These are phyloP conservation scores for Aspergillus eucalypticola DNA, from an alignment of 2,329 filamentous ascomycete genomes.

Conservation along the genomic window DNA sequence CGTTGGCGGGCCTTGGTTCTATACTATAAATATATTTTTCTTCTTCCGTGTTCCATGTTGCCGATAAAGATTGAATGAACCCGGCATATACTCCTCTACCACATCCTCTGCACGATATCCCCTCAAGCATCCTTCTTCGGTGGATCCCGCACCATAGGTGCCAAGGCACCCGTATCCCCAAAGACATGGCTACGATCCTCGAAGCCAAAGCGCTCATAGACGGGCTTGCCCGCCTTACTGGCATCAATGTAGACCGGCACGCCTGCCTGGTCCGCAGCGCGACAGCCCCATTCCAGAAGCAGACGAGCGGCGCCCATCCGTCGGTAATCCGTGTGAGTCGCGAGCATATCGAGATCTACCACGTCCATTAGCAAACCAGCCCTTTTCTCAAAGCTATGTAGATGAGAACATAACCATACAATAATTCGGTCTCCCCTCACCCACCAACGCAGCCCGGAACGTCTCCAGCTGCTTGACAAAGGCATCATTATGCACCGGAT, in stretches of 20 bases:
- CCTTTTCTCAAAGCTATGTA: no score
- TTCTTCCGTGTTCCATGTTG: no score
- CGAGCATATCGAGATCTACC: slow-evolving; percentile 16
- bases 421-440: slow-evolving; percentile 25
- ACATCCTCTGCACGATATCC: no score
- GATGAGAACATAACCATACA: slow-evolving; percentile 18
- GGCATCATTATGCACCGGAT: slow-evolving; percentile 16
- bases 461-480: slow-evolving; percentile 25
- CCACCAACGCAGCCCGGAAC: slow-evolving; percentile 26
- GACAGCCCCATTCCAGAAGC: slow-evolving; percentile 23
- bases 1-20: no score
- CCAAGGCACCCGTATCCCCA: background rate
- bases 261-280: slow-evolving; percentile 13
- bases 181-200: background rate
- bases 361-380: background rate
- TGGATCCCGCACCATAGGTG: slow-evolving; percentile 7
- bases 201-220: slow-evolving; percentile 21
- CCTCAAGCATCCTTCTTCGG: background rate
- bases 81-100: no score
- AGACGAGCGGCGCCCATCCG: slow-evolving; percentile 21
- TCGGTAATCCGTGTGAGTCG: slow-evolving; percentile 24
- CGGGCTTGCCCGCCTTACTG: slow-evolving; percentile 5
- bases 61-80: no score
- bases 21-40: no score
- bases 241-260: slow-evolving; percentile 18